phyloP scores from a whole-genome alignment of 345 rosid species.

The Arabis alpina region DNA sequence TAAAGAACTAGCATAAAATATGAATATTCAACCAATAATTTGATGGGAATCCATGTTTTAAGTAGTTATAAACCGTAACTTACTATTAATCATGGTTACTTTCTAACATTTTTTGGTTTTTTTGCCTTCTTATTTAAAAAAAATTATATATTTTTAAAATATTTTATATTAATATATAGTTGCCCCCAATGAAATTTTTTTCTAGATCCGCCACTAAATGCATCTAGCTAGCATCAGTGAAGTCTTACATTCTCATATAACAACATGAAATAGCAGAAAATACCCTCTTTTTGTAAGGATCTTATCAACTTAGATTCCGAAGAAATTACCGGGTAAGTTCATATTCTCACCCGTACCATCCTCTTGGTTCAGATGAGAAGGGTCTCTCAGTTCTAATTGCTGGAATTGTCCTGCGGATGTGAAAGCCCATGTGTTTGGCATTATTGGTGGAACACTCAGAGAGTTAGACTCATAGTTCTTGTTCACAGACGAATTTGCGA shows the following conservation, averaged over 20 bases:
- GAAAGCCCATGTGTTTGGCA: slow-evolving; percentile 4
- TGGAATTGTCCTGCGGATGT: background rate
- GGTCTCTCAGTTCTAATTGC: background rate
- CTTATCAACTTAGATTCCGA: background rate
- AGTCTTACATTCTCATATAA: background rate
- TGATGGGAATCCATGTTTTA: no score
- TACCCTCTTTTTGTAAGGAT: background rate
- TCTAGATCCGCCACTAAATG: background rate
- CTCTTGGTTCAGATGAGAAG: background rate
- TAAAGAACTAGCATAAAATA: no score
- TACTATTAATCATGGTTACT: no score
- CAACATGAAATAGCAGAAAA: slow-evolving; percentile 1
- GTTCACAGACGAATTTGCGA: slow-evolving; percentile 35
- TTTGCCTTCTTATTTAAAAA: no score
- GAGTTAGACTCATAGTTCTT: no score
- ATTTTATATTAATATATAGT: no score
- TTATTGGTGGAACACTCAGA: background rate
- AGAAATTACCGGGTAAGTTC: background rate
- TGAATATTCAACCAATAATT: no score
- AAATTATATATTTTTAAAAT: no score
- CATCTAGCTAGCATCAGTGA: background rate
- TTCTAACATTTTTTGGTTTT: no score
- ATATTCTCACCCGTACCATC: background rate
- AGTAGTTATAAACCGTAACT: no score
- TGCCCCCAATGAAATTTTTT: no score